Percentiles rank a stretch among this genome's conserved stretches.
phyloP scores from a whole-genome alignment of 2,329 filamentous ascomycete species.

The Colletotrichum liriopes region DNA sequence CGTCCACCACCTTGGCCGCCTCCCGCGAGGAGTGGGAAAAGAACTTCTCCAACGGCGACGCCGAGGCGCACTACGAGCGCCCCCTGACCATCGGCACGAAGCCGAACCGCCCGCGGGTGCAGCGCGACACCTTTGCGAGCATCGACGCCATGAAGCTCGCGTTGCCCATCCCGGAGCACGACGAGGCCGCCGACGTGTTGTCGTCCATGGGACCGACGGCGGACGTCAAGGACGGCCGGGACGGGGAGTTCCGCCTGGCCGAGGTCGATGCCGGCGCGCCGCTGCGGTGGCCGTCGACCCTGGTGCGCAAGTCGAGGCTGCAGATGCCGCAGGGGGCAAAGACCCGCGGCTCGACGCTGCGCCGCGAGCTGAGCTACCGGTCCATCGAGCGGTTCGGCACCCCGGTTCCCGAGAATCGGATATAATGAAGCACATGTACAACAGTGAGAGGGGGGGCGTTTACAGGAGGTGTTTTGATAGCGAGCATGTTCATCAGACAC shows the following conservation, averaged over 20 bases:
- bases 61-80: slow-evolving; percentile 29
- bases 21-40: slow-evolving; percentile 37
- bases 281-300: slow-evolving; percentile 25
- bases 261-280: slow-evolving; percentile 25
- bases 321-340: slow-evolving; percentile 13
- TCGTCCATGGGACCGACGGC: slow-evolving; percentile 17
- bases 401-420: background rate
- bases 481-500: background rate
- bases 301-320: slow-evolving; percentile 29
- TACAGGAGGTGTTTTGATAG: background rate
- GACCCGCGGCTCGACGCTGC: slow-evolving; percentile 4
- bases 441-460: background rate
- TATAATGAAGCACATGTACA: slow-evolving; percentile 18
- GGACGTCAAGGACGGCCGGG: slow-evolving; percentile 4
- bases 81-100: slow-evolving; percentile 45
- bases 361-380: slow-evolving; percentile 3
- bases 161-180: slow-evolving; percentile 6
- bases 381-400: slow-evolving; percentile 11
- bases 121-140: slow-evolving; percentile 32
- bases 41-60: slow-evolving; percentile 30
- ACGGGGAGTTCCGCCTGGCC: slow-evolving; percentile 24
- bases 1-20: slow-evolving; percentile 2
- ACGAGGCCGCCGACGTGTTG: slow-evolving; percentile 14
- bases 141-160: slow-evolving; percentile 10
- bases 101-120: slow-evolving; percentile 19